Conservation (phyloP, 1,284 basidiomycete genomes). For the Trichosporon sp. region DNA sequence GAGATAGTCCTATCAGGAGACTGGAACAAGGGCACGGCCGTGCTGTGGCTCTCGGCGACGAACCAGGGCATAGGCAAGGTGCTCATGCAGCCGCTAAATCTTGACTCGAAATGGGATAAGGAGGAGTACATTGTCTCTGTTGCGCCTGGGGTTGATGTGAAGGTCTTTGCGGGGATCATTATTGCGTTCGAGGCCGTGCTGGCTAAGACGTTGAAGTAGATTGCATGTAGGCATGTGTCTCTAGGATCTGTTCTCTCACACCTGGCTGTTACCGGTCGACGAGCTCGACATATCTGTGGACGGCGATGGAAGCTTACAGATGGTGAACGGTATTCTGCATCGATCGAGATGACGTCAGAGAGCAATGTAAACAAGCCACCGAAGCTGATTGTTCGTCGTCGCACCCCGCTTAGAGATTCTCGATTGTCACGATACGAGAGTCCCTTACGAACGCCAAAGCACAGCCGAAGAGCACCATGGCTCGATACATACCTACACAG, state of each 20-base stretch:
- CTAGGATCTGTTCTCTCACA: no score
- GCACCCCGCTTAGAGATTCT: no score
- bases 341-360: no score
- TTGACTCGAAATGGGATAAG: background rate
- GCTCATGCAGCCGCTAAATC: background rate
- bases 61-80: background rate
- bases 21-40: background rate
- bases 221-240: background rate
- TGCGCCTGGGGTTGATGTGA: background rate
- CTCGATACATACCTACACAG: no score
- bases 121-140: background rate
- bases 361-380: no score
- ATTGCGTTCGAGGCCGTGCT: background rate
- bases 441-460: no score
- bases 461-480: no score
- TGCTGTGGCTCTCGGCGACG: background rate
- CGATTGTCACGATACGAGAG: no score
- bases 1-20: background rate
- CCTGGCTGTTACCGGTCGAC: no score
- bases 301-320: no score
- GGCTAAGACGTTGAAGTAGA: background rate
- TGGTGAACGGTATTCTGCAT: no score
- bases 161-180: background rate
- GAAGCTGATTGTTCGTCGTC: no score
- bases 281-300: background rate